Conservation (phyloP, 495 filamentous ascomycete species). For the Penicillium pulvis region DNA sequence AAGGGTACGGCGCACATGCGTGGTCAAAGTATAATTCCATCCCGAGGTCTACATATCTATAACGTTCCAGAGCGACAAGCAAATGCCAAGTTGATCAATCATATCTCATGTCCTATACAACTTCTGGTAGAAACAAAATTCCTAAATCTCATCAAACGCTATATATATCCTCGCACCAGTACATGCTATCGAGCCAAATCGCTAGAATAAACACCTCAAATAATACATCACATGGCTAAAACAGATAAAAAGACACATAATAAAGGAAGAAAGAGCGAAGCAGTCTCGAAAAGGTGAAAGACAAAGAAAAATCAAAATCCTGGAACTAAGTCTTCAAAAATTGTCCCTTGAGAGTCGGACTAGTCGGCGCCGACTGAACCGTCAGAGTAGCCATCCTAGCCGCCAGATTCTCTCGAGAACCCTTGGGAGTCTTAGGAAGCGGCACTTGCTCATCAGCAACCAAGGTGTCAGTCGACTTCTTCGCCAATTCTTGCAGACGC, state of each 20-base stretch:
- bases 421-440: slow-evolving; percentile 21
- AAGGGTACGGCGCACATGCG: no score
- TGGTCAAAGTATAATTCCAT: no score
- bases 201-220: neutral
- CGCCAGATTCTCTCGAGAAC: slow-evolving; percentile 10
- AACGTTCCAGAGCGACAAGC: neutral
- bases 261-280: neutral
- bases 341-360: slow-evolving; percentile 19
- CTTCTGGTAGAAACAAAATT: neutral
- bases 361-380: slow-evolving; percentile 26
- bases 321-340: slow-evolving; percentile 6
- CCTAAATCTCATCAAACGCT: neutral
- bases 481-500: slow-evolving; percentile 50
- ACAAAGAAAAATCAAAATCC: slow-evolving; percentile 1
- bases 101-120: neutral
- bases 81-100: neutral
- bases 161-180: neutral
- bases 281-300: neutral
- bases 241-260: neutral
- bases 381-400: slow-evolving; percentile 10
- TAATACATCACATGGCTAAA: neutral
- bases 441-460: slow-evolving; percentile 21
- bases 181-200: slow-evolving; percentile 1
- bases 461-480: slow-evolving; percentile 36
- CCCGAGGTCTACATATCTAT: no score